Evolutionary conservation across 345 rosid genomes (phyloP).

Genomic region (Luvunga scandens): DNA sequence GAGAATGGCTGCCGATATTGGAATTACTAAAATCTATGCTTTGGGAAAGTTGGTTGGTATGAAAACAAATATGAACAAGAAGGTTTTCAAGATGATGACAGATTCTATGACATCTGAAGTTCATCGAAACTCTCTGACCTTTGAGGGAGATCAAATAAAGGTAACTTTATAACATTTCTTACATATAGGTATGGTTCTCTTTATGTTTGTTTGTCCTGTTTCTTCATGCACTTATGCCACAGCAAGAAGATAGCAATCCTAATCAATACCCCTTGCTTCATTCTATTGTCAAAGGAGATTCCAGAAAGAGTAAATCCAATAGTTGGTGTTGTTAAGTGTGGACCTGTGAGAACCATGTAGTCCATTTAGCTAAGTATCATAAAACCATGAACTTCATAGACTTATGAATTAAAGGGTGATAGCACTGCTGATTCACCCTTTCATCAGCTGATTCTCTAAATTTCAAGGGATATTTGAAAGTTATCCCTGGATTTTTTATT

Average conservation of each 20-base stretch:
- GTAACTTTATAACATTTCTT: conserved; percentile 33
- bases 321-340: background rate
- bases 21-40: conserved; percentile 68
- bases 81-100: conserved; percentile 77
- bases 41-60: conserved; percentile 87
- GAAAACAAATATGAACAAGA: conserved; percentile 77
- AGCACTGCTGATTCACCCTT: background rate
- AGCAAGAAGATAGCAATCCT: background rate
- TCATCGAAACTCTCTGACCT: conserved; percentile 59
- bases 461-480: background rate
- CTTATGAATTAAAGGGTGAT: background rate
- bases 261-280: background rate
- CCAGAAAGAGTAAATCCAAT: background rate
- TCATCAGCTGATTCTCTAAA: background rate
- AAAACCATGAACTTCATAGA: background rate
- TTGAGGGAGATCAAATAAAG: conserved; percentile 72
- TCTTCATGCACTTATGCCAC: background rate
- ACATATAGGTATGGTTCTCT: background rate
- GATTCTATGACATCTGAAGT: conserved; percentile 71
- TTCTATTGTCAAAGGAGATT: background rate
- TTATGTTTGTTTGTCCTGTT: background rate
- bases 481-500: background rate
- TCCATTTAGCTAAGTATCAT: background rate
- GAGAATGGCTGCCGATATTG: conserved; percentile 98
- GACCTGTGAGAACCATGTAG: background rate